These are phyloP conservation scores for Trichocomaceae sp. DNA, from an alignment of 2,329 filamentous ascomycete genomes.

Conservation along the genomic window DNA sequence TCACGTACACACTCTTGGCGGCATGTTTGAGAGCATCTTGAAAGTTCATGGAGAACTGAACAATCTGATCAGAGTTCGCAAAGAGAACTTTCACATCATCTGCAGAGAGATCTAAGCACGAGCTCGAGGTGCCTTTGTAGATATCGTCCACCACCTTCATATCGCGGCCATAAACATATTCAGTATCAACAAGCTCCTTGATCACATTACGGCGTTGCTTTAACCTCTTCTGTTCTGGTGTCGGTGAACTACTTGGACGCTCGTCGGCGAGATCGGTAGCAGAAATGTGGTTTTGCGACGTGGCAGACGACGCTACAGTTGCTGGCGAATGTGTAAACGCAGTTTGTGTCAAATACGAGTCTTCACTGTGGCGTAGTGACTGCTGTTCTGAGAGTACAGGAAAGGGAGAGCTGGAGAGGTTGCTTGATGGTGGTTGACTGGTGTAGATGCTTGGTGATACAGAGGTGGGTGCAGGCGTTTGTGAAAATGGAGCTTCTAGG, in stretches of 20 bases:
- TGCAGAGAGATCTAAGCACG: constrained; percentile 68
- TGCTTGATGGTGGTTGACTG: constrained; percentile 16
- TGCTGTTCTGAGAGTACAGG: constrained; percentile 17
- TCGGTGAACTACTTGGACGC: constrained; percentile 23
- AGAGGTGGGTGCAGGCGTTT: constrained; percentile 4
- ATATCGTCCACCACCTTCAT: constrained; percentile 98
- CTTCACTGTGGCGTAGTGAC: constrained; percentile 30
- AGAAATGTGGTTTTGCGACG: constrained; percentile 30
- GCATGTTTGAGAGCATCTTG: constrained; percentile 74
- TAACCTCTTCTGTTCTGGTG: constrained; percentile 50
- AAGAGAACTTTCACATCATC: constrained; percentile 89
- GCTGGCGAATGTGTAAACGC: constrained; percentile 26
- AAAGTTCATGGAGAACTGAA: constrained; percentile 76
- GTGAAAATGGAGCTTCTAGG: constrained; percentile 6
- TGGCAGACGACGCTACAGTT: constrained; percentile 31
- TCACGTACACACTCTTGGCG: constrained; percentile 70
- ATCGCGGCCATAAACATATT: constrained; percentile 82
- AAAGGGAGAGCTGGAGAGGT: constrained; percentile 17
- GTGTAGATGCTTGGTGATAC: constrained; percentile 15
- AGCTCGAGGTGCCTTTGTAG: constrained; percentile 86
- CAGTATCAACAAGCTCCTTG: constrained; percentile 88
- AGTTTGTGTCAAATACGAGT: constrained; percentile 29
- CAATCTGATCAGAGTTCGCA: constrained; percentile 85
- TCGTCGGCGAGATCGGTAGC: constrained; percentile 20
- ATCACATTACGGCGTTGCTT: constrained; percentile 76